Evolutionary conservation across 495 filamentous ascomycete species (phyloP).

Genomic region (Jackrogersella minutella): DNA sequence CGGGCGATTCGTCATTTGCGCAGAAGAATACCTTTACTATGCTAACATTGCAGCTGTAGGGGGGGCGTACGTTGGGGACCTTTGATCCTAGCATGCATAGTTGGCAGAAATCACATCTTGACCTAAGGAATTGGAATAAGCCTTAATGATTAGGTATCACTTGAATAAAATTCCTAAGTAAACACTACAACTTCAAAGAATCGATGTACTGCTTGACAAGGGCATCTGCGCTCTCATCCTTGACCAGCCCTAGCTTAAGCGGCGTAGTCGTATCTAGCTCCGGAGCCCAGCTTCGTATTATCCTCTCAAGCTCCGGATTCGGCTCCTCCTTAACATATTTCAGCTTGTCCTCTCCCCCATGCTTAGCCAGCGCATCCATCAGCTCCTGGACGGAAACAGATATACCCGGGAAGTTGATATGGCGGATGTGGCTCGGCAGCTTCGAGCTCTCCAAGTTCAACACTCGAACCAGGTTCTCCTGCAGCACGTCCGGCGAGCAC

Average conservation of each 20-base stretch:
- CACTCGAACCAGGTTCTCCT: slow-evolving; percentile 75
- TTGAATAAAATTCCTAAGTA: not conserved
- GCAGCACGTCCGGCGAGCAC: slow-evolving; percentile 70
- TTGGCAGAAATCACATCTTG: not conserved
- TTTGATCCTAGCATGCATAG: not conserved
- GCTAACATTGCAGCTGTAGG: slow-evolving; percentile 57
- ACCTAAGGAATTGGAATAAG: not conserved
- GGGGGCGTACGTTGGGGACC: slow-evolving; percentile 29
- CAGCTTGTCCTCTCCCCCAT: slow-evolving; percentile 74
- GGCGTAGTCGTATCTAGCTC: slow-evolving; percentile 69
- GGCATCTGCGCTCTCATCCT: slow-evolving; percentile 65
- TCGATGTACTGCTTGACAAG: slow-evolving; percentile 61
- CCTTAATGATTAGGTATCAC: not conserved
- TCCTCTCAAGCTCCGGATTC: slow-evolving; percentile 70
- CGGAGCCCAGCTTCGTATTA: slow-evolving; percentile 78
- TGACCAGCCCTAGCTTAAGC: slow-evolving; percentile 65
- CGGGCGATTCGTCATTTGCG: slow-evolving; percentile 60
- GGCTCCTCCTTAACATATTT: slow-evolving; percentile 69
- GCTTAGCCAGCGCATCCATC: slow-evolving; percentile 73
- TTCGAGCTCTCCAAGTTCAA: slow-evolving; percentile 61
- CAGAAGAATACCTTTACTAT: slow-evolving; percentile 59
- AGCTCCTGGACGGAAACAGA: slow-evolving; percentile 76
- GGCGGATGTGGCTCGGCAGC: slow-evolving; percentile 64
- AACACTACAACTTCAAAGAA: slow-evolving; percentile 42
- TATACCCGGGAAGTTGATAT: slow-evolving; percentile 78